Evolutionary conservation across 345 rosid genomes (phyloP).

Genomic region (Tarenaya hassleriana): DNA sequence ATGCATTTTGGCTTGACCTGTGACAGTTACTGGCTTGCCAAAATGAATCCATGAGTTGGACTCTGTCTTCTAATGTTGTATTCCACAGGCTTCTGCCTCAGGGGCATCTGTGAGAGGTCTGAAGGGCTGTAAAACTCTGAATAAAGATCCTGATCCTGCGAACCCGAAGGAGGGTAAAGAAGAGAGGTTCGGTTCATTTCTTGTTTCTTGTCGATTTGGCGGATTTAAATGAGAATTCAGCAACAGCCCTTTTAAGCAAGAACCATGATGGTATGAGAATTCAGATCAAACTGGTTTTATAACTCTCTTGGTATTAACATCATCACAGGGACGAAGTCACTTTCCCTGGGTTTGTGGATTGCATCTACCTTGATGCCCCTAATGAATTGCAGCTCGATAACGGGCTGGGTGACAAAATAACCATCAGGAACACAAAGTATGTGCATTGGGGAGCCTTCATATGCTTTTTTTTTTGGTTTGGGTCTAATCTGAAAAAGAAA

Average conservation of each 20-base stretch:
- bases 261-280: not conserved
- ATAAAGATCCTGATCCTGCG: slow-evolving; percentile 85
- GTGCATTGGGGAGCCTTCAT: slow-evolving; percentile 16
- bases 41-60: not conserved
- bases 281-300: slow-evolving; percentile 3
- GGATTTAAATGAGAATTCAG: not conserved
- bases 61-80: slow-evolving; percentile 1
- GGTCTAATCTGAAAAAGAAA: too few relatives aligned
- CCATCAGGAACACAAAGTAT: slow-evolving; percentile 66
- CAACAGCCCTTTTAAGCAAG: not conserved
- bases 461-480: too few relatives aligned
- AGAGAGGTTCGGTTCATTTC: slow-evolving; percentile 55
- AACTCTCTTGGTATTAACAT: slow-evolving; percentile 25
- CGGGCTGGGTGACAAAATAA: slow-evolving; percentile 72
- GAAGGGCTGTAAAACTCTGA: slow-evolving; percentile 84
- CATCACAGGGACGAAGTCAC: slow-evolving; percentile 63
- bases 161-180: slow-evolving; percentile 72
- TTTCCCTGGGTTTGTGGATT: slow-evolving; percentile 89
- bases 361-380: slow-evolving; percentile 72
- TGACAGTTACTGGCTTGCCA: slow-evolving; percentile 16
- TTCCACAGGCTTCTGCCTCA: slow-evolving; percentile 67
- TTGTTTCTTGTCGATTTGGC: not conserved
- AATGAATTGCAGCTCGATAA: slow-evolving; percentile 58
- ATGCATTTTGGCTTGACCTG: not conserved
- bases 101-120: slow-evolving; percentile 71